Evolutionary conservation across 1,284 basidiomycete species (phyloP).

Genomic region (Spongiforma sp.): DNA sequence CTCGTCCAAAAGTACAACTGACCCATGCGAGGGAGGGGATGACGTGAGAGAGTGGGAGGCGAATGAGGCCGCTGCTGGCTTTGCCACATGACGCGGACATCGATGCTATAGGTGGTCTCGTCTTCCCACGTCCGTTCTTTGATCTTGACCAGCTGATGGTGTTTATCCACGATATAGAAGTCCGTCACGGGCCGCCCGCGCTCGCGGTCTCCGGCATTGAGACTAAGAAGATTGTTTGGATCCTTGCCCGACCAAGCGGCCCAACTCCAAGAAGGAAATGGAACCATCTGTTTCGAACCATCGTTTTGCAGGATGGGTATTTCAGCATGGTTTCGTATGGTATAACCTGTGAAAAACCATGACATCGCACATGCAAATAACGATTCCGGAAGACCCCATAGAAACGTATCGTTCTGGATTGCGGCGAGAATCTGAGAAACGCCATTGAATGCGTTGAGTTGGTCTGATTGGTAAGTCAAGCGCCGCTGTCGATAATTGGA

Average conservation of each 20-base stretch:
- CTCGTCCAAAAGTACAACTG: slow-evolving; percentile 24
- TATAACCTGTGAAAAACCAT: slow-evolving; percentile 13
- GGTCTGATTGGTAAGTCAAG: slow-evolving; percentile 18
- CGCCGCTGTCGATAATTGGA: slow-evolving; percentile 16
- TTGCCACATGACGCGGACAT: too few relatives aligned
- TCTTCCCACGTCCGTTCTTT: too few relatives aligned
- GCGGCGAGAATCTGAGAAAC: slow-evolving; percentile 3
- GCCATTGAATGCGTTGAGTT: slow-evolving; percentile 21
- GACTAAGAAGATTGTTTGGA: not conserved
- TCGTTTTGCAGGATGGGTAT: slow-evolving; percentile 15
- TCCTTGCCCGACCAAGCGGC: slow-evolving; percentile 17
- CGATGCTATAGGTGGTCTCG: too few relatives aligned
- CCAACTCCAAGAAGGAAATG: slow-evolving; percentile 10
- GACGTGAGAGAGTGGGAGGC: not conserved
- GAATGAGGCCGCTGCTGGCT: too few relatives aligned
- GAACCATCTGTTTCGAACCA: slow-evolving; percentile 5
- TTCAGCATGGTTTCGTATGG: slow-evolving; percentile 5
- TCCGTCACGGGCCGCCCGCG: slow-evolving; percentile 1
- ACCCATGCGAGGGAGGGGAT: not conserved
- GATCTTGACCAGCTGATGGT: slow-evolving; percentile 5
- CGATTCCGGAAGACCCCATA: slow-evolving; percentile 26
- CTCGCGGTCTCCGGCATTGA: not conserved
- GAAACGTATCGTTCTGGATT: slow-evolving; percentile 19
- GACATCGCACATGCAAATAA: slow-evolving; percentile 17
- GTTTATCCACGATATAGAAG: slow-evolving; percentile 16